Evolutionary conservation across 805 yeast species (phyloP).

Genomic region (Wickerhamiella allomyrinae): DNA sequence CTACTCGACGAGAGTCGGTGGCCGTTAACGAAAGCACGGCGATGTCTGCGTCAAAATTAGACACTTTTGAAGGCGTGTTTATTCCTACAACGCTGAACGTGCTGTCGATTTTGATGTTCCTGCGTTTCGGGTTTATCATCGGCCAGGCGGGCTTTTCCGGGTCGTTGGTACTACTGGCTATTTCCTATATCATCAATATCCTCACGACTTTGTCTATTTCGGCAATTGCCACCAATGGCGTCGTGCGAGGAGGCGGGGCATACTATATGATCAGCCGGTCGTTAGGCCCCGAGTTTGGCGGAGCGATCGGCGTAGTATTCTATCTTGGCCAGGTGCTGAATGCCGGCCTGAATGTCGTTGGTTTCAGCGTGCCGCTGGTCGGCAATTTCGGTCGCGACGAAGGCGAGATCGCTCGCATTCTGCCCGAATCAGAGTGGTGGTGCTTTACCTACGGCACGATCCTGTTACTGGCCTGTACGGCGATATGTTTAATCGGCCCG

Average conservation of each 20-base stretch:
- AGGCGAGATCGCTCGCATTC: conserved; percentile 41
- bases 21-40: too few species aligned
- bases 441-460: conserved; percentile 58
- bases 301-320: conserved; percentile 89
- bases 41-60: too few species aligned
- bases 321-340: conserved; percentile 89
- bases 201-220: conserved; percentile 81
- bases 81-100: conserved; percentile 89
- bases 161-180: conserved; percentile 44
- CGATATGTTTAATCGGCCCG: conserved; percentile 69
- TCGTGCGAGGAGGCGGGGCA: conserved; percentile 97
- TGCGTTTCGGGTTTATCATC: conserved; percentile 86
- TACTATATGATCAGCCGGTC: conserved; percentile 93
- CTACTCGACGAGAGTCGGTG: too few species aligned
- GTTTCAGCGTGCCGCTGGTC: conserved; percentile 81
- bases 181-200: conserved; percentile 69
- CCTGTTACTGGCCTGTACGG: conserved; percentile 55
- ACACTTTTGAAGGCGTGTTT: conserved; percentile 80
- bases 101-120: conserved; percentile 82
- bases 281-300: conserved; percentile 96
- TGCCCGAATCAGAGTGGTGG: conserved; percentile 63
- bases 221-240: conserved; percentile 95
- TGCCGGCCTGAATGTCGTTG: conserved; percentile 81
- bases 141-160: conserved; percentile 92
- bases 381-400: conserved; percentile 53